These are phyloP conservation scores for Ophiocordyceps polyrhachis-furcata DNA, from an alignment of 2,329 filamentous ascomycete genomes.

Conservation along the genomic window DNA sequence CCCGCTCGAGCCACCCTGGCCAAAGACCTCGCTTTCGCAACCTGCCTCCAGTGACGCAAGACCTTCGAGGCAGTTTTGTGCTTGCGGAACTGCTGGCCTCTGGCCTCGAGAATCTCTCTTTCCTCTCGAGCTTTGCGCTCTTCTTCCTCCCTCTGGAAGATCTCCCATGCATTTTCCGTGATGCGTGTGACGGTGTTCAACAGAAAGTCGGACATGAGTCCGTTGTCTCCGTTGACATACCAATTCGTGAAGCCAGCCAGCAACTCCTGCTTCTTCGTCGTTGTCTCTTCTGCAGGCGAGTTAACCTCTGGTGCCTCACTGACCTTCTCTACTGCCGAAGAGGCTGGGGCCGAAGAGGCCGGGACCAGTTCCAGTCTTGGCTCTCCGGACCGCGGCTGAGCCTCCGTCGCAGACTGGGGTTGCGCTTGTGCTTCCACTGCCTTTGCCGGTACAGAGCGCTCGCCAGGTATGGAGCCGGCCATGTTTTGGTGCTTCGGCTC, in stretches of 20 bases:
- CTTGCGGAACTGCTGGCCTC: slow-evolving; percentile 27
- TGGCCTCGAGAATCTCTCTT: slow-evolving; percentile 24
- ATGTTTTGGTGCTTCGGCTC: too few species aligned
- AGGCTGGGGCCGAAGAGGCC: not conserved
- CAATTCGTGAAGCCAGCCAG: slow-evolving; percentile 33
- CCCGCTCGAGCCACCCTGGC: slow-evolving; percentile 31
- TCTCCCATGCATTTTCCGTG: slow-evolving; percentile 21
- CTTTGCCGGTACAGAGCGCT: too few species aligned
- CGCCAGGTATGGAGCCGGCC: too few species aligned
- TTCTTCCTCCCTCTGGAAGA: slow-evolving; percentile 20
- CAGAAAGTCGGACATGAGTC: slow-evolving; percentile 32
- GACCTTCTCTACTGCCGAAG: not conserved
- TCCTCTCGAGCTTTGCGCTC: slow-evolving; percentile 26
- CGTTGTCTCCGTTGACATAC: slow-evolving; percentile 34
- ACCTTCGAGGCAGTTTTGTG: slow-evolving; percentile 33
- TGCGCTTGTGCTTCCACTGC: too few species aligned
- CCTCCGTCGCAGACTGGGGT: not conserved
- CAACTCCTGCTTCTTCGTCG: slow-evolving; percentile 16
- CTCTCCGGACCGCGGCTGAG: not conserved
- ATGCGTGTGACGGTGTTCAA: slow-evolving; percentile 25
- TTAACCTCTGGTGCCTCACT: not conserved
- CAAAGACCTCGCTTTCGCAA: slow-evolving; percentile 27
- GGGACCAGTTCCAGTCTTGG: not conserved
- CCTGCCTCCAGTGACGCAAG: slow-evolving; percentile 36
- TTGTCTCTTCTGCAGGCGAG: not conserved